Conservation (phyloP, 768 basidiomycete genomes). For the Porpolomopsis calyptriformis region DNA sequence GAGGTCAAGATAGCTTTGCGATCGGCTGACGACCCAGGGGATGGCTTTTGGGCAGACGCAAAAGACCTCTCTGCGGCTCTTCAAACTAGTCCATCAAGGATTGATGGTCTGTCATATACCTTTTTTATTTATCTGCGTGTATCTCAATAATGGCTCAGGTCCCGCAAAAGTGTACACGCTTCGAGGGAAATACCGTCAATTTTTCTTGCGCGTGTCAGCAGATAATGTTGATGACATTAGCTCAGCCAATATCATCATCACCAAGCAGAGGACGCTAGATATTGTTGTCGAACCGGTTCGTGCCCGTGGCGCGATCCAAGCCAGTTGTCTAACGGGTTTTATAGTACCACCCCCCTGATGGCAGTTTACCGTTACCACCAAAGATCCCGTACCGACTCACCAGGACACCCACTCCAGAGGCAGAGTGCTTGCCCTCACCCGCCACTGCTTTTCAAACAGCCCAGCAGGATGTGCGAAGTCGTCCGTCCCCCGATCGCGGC, state of each 20-base stretch:
- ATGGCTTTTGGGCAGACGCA: slow-evolving; percentile 65
- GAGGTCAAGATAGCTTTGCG: slow-evolving; percentile 57
- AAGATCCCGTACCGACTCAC: not conserved
- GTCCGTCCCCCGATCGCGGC: not conserved
- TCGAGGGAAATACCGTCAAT: slow-evolving; percentile 60
- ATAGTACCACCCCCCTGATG: slow-evolving; percentile 4
- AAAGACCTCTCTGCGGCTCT: slow-evolving; percentile 47
- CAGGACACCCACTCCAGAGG: not conserved
- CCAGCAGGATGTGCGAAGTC: not conserved
- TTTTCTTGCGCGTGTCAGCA: slow-evolving; percentile 50
- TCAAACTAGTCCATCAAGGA: slow-evolving; percentile 51
- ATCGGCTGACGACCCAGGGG: slow-evolving; percentile 34
- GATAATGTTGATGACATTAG: slow-evolving; percentile 40
- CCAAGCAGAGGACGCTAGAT: slow-evolving; percentile 42
- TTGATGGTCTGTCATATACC: slow-evolving; percentile 46
- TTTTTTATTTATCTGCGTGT: not conserved
- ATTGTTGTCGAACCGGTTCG: slow-evolving; percentile 51
- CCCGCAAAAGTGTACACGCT: slow-evolving; percentile 56
- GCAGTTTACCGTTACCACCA: slow-evolving; percentile 2
- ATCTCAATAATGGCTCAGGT: slow-evolving; percentile 27
- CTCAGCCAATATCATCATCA: slow-evolving; percentile 48
- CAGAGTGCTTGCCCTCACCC: not conserved
- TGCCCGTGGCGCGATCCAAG: slow-evolving; percentile 7
- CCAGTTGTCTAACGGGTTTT: not conserved
- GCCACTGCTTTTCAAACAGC: not conserved